Base-by-base conservation (phyloP, 1,139 yeast species). In the Suhomyces maxii region DNA sequence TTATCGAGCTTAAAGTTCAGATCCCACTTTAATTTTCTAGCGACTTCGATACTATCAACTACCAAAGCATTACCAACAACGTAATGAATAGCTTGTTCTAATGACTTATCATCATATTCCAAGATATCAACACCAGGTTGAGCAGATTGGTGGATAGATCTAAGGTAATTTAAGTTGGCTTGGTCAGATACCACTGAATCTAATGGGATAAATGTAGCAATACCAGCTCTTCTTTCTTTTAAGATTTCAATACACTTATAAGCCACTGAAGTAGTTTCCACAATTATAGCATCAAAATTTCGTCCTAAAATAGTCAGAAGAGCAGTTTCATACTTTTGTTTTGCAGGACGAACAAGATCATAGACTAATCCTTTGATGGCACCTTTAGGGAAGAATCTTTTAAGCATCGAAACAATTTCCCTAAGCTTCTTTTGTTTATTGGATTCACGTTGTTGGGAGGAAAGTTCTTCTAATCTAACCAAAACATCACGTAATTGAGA, bases 161-260 rank as follows among this genome's bases (percentile, higher is more conserved):
- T 73, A 39, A 85, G 68, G 39, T 76, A 74, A 53, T 80, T 82
- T 40, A 86, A 73, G 35, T 85, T 80, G 30, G 73, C 70, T 4
- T 79, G 73, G n/a, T 81, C 85, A 26, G 53, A 55, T 13, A 64
- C 61, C 34, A 93, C 82, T 0, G 91, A 78, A 58, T 90, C 96
- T 45, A 93, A 69, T 0, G 99, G 99, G 51, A 93, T 86, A 56
- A 93, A 91, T 0, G 96, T 83, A 1, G 93, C 91, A 11, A 81
- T 78, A 40, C 98, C 97, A 10, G 86, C 73, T 53, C 97, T 77
- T 61, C 95, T 93, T 53, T 89, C 95, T 57, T 90, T 89, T 63
- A 93, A 71, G 47, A 86, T 85, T 13, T 83, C 82, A 56, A 93
- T 86, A 67, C 99, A 91, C 52, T 83, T 85, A 48, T 85, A 82